Evolutionary conservation across 2,329 filamentous ascomycete species (phyloP).

Genomic region (Ophiocordyceps camponoti-saundersi): DNA sequence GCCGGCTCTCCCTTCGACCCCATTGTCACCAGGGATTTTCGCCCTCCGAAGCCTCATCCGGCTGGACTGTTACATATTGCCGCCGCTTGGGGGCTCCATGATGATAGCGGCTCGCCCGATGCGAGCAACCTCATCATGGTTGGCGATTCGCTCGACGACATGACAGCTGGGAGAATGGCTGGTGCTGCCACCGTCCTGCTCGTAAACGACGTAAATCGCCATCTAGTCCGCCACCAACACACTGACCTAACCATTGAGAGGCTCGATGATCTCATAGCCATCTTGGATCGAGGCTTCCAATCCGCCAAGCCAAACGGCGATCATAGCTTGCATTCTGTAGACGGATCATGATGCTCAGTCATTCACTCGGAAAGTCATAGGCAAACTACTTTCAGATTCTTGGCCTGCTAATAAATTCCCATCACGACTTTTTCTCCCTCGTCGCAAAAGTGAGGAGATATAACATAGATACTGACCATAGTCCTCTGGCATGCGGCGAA

Average conservation of each 20-base stretch:
- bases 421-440: constrained; percentile 4
- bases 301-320: constrained; percentile 20
- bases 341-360: neutral
- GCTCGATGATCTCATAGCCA: constrained; percentile 58
- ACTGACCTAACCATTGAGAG: constrained; percentile 58
- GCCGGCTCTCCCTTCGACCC: constrained; percentile 51
- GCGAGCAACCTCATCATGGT: constrained; percentile 43
- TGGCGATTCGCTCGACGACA: constrained; percentile 79
- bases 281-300: constrained; percentile 61
- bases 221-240: constrained; percentile 52
- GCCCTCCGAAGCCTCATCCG: constrained; percentile 72
- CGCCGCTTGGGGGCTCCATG: constrained; percentile 47
- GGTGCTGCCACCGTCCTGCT: constrained; percentile 85
- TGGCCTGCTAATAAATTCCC: constrained; percentile 7
- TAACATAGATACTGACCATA: neutral
- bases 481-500: constrained; percentile 4
- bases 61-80: constrained; percentile 82
- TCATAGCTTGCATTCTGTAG: neutral
- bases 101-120: constrained; percentile 14
- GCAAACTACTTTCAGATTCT: neutral
- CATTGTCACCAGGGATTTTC: constrained; percentile 70
- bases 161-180: constrained; percentile 68
- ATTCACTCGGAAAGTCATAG: neutral
- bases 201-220: constrained; percentile 61
- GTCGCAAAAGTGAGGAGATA: neutral